These are phyloP conservation scores for Licmophora abbreviata DNA, from an alignment of 108 stramenopile genomes.

Conservation along the genomic window DNA sequence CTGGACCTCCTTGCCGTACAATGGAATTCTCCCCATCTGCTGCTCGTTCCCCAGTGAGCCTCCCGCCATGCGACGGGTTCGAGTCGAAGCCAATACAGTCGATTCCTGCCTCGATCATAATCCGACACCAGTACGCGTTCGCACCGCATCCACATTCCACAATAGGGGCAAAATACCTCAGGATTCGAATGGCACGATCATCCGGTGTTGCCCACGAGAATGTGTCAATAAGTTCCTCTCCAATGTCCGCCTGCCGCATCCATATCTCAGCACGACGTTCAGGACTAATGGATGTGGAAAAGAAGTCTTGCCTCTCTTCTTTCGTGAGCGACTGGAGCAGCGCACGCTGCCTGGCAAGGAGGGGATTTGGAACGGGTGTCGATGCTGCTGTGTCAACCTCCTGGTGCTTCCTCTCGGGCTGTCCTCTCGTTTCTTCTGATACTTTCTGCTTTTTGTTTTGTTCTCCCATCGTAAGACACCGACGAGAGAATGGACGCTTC, in stretches of 20 bases:
- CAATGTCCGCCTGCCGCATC: conserved; percentile 72
- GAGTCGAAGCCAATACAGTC: conserved; percentile 73
- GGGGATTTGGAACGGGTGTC: too few species aligned
- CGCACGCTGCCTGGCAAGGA: too few species aligned
- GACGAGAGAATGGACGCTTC: too few species aligned
- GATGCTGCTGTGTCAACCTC: too few species aligned
- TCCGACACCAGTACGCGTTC: conserved; percentile 76
- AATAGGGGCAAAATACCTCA: conserved; percentile 58
- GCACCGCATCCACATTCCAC: conserved; percentile 83
- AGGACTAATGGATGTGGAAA: conserved; percentile 38
- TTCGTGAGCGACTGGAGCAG: too few species aligned
- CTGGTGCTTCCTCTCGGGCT: too few species aligned
- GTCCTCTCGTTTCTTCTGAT: too few species aligned
- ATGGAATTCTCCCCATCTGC: neutral
- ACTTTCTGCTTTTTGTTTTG: too few species aligned
- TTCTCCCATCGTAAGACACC: too few species aligned
- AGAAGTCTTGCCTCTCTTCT: conserved; percentile 45
- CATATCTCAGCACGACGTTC: conserved; percentile 67
- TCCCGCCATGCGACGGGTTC: conserved; percentile 44
- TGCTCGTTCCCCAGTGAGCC: conserved; percentile 10
- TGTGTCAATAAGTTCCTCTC: conserved; percentile 61
- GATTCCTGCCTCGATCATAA: conserved; percentile 39
- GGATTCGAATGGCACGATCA: conserved; percentile 36
- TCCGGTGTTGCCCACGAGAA: conserved; percentile 82
- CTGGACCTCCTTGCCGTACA: neutral